Conservation (phyloP, 108 stramenopile genomes). For the Cyclostephanos tholiformis region DNA sequence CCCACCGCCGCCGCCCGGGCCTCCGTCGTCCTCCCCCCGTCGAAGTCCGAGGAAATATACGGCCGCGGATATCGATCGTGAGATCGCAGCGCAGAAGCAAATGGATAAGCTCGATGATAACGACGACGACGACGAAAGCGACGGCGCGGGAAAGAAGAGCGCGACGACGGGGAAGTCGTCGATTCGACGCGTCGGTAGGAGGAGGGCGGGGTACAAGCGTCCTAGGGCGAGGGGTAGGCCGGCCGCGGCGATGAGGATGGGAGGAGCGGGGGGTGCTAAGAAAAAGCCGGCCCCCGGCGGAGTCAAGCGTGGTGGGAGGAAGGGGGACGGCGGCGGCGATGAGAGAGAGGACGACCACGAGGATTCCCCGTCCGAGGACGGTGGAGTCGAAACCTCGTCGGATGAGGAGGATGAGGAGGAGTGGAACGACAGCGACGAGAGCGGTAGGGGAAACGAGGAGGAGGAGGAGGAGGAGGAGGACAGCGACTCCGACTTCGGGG, state of each 20-base stretch:
- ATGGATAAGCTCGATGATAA: neutral
- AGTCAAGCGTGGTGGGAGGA: neutral
- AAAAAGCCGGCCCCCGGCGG: neutral
- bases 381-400: neutral
- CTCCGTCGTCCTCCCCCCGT: neutral
- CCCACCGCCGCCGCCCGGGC: neutral
- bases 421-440: neutral
- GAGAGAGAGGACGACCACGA: too few relatives aligned
- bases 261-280: neutral
- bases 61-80: conserved; percentile 30
- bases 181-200: neutral
- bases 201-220: neutral
- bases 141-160: neutral
- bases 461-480: conserved; percentile 10
- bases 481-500: conserved; percentile 24
- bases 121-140: neutral
- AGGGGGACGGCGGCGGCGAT: neutral
- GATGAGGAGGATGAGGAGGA: conserved; percentile 10
- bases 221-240: neutral
- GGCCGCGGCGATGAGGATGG: neutral
- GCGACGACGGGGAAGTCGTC: conserved; percentile 11
- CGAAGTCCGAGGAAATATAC: conserved; percentile 25
- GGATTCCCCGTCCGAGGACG: neutral
- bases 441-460: neutral
- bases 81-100: neutral